Evolutionary conservation across 2,329 filamentous ascomycete species (phyloP).

Genomic region (Ceratocystiopsis minuta): DNA sequence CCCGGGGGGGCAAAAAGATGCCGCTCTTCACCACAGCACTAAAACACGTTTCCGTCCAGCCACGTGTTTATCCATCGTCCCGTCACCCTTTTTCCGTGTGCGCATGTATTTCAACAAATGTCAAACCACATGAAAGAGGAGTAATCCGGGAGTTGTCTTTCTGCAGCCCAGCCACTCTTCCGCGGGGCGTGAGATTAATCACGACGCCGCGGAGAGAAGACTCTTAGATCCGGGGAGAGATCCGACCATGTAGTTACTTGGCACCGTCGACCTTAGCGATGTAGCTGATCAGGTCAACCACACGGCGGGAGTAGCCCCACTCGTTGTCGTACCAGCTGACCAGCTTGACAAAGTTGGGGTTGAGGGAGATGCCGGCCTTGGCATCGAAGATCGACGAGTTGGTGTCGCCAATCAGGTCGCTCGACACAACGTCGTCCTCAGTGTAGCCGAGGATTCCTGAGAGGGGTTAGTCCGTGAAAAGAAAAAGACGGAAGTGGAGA

Average conservation of each 20-base stretch:
- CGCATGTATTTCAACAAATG: no score
- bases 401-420: constrained; percentile 81
- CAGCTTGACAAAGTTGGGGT: constrained; percentile 97
- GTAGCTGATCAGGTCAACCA: constrained; percentile 65
- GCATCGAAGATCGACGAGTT: constrained; percentile 97
- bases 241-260: constrained; percentile 21
- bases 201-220: background rate
- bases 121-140: no score
- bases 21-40: no score
- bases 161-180: no score
- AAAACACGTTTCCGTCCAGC: no score
- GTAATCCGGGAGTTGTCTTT: no score
- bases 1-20: no score
- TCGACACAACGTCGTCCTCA: constrained; percentile 91
- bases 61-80: no score
- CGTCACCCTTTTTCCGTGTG: no score
- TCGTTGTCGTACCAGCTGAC: constrained; percentile 99
- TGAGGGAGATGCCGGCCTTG: constrained; percentile 96
- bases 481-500: background rate
- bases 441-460: constrained; percentile 81
- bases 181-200: no score
- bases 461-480: background rate
- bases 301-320: constrained; percentile 98
- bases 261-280: constrained; percentile 57
- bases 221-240: constrained; percentile 4